Conservation (phyloP, 2,329 filamentous ascomycete genomes). For the Xylaria sp. region DNA sequence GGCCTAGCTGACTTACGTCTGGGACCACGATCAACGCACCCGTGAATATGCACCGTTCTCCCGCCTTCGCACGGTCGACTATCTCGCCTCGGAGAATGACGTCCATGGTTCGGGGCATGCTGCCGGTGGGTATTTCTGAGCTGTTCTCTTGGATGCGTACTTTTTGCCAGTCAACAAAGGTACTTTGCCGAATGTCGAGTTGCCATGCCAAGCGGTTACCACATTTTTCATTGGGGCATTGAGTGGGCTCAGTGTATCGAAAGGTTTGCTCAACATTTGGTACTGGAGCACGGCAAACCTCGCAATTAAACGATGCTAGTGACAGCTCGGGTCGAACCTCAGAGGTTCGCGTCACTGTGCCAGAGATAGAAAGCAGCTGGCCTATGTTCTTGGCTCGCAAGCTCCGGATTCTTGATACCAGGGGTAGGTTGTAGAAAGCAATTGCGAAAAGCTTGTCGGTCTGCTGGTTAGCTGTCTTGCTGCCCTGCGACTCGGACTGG, state of each 20-base stretch:
- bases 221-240: conserved; percentile 88
- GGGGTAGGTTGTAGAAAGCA: conserved; percentile 89
- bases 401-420: conserved; percentile 84
- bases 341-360: conserved; percentile 94
- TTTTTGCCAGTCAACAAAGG: conserved; percentile 99
- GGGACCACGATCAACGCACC: conserved; percentile 95
- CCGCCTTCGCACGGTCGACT: conserved; percentile 95
- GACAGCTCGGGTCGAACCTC: conserved; percentile 95
- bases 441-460: conserved; percentile 95
- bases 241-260: conserved; percentile 93
- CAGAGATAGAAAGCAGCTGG: conserved; percentile 91
- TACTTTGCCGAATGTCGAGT: conserved; percentile 94
- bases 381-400: conserved; percentile 90
- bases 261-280: conserved; percentile 97
- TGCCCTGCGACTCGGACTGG: conserved; percentile 68
- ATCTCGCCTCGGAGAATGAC: conserved; percentile 96
- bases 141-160: conserved; percentile 98
- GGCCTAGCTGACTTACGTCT: conserved; percentile 91
- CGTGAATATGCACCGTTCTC: conserved; percentile 98
- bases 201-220: conserved; percentile 93
- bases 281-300: conserved; percentile 82
- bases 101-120: conserved; percentile 98
- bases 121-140: conserved; percentile 95
- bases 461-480: conserved; percentile 87
- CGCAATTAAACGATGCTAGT: conserved; percentile 89